Evolutionary conservation across 2,329 filamentous ascomycete genomes (phyloP).

Genomic region (Thermoascus crustaceus): DNA sequence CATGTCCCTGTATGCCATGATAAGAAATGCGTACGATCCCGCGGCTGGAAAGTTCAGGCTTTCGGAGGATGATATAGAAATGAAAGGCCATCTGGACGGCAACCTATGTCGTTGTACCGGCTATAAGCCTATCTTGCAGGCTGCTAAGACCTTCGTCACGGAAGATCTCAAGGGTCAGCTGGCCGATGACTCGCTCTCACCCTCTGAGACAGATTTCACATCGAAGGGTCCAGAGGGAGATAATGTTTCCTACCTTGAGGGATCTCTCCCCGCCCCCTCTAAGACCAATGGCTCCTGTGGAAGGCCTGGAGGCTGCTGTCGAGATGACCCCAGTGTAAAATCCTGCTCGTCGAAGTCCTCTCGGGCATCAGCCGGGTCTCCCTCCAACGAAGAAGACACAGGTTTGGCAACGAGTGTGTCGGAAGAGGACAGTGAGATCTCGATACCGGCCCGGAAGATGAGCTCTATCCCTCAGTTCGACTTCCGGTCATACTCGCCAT

Average conservation of each 20-base stretch:
- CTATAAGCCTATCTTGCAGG: slow-evolving; percentile 77
- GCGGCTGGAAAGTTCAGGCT: slow-evolving; percentile 67
- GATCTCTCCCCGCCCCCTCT: background rate
- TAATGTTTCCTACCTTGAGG: slow-evolving; percentile 26
- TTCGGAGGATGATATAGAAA: slow-evolving; percentile 65
- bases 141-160: slow-evolving; percentile 64
- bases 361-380: background rate
- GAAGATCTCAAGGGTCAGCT: slow-evolving; percentile 43
- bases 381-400: slow-evolving; percentile 1
- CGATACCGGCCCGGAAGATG: too few species aligned
- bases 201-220: slow-evolving; percentile 44
- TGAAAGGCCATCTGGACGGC: slow-evolving; percentile 71
- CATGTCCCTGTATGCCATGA: slow-evolving; percentile 43
- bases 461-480: slow-evolving; percentile 64
- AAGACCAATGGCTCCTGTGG: slow-evolving; percentile 14
- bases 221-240: slow-evolving; percentile 36
- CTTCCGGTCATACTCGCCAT: slow-evolving; percentile 79
- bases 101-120: slow-evolving; percentile 84
- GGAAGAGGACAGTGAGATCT: background rate
- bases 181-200: slow-evolving; percentile 44
- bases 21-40: slow-evolving; percentile 68
- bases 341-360: slow-evolving; percentile 6
- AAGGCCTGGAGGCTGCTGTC: slow-evolving; percentile 19
- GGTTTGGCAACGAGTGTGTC: slow-evolving; percentile 5
- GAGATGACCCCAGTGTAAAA: slow-evolving; percentile 10